Evolutionary conservation across 2,329 filamentous ascomycete genomes (phyloP), one percentile per base, ranked within the genome.

Genomic region (Diaporthe sp.): DNA sequence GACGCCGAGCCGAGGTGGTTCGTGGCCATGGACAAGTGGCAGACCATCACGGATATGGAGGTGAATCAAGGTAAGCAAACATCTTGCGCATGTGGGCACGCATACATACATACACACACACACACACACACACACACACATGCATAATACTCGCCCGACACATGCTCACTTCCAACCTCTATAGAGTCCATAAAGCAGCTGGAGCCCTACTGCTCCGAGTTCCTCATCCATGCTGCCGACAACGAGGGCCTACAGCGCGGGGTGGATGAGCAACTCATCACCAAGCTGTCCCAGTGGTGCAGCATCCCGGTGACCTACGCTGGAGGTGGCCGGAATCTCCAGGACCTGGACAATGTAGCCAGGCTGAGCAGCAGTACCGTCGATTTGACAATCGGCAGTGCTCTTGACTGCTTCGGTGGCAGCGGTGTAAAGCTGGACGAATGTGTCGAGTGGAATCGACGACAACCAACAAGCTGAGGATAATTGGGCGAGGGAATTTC

Each of bases 21-120:
- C 80, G 97, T 99, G n/a, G 96, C 97, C 72, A 99, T 97, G 93
- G 94, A 99, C 84, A 97, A 97, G 83, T 99, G 97, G 97, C 97
- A 98, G 87, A 98, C 95, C 1, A 93, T 98, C 72, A 98, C 97
- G 1, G 94, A 98, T 80, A 97, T 98, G 92, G 95, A 98, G 82
- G 92, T 99, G 77, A 96, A 93, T 77, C 88, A 94, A 88, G 94
- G 96, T 96, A 85, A 76, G 83, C 78, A 84, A 76, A 83, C 27
- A 71, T 53, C 5, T 32, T 19, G 17, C n/a, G n/a, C n/a, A n/a
- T n/a, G n/a, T n/a, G n/a, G n/a, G n/a, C n/a, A n/a, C n/a, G 42
- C 2, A 9, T 19, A 9, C 47, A 51, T 10, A 15, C 10, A 53
- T 47, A 1, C 4, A 5, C 25, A 53, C 50, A 27, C 15, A 22